Evolutionary conservation across 2,329 filamentous ascomycete species (phyloP), one percentile per base, ranked within the genome.

Genomic region (Fusarium napiforme): DNA sequence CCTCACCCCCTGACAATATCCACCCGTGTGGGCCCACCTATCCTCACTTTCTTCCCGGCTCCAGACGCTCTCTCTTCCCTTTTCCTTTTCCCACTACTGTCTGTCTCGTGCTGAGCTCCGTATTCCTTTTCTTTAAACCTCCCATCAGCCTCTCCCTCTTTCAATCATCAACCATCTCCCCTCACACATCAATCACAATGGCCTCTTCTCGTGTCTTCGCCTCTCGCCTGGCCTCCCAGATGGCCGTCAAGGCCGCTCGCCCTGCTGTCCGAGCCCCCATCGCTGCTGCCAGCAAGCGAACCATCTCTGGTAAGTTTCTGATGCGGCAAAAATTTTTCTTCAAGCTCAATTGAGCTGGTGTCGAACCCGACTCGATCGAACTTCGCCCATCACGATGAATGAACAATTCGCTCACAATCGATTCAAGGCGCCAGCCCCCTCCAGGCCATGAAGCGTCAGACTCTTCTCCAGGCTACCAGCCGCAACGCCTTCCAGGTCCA

Each of bases 181-280:
- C 78, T 80, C 78, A 78, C 78, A 81, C 76, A 86, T 84, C 87
- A 87, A 86, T 91, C 89, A 90, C 89, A 93, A 95, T 95, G 93
- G 91, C 92, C 85, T 91, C 92, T 85, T 87, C 90, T 84, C 92
- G 93, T 87, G 89, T 94, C 85, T 88, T 93, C 86, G 90, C 92
- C 84, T 91, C 92, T 82, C 91, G 93, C 85, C 89, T 94, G 88
- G 91, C 92, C 85, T 88, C 90, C 83, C 89, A 92, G 86, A 92
- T 92, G 90, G 90, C 91, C 84, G 86, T 88, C 86, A 93, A 93
- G 91, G 91, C 91, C 85, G 92, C 92, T 85, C 92, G 93, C 85
- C 92, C 92, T 86, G 91, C 91, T 84, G 84, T 91, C 82, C 91
- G 91, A 81, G 86, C 87, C 81, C 87, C 88, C 82, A 81, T 91